Conservation (phyloP, 139 green algal genomes). For the Chlorella sorokiniana region DNA sequence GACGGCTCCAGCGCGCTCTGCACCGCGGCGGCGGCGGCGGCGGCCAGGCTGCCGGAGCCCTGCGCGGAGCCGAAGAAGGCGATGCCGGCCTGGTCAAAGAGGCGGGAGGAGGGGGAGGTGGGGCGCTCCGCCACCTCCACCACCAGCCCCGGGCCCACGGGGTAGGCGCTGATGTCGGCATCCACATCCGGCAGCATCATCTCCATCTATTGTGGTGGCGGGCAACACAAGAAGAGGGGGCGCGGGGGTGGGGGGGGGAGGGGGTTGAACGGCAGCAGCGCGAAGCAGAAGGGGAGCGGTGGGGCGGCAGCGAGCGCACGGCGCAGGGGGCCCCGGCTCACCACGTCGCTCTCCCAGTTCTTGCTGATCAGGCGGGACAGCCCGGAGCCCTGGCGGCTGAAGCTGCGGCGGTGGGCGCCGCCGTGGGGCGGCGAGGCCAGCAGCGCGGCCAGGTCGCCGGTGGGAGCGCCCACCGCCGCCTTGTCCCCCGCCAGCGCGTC, state of each 20-base stretch:
- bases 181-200: conserved; percentile 25
- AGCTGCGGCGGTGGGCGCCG: conserved; percentile 20
- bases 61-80: conserved; percentile 11
- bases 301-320: neutral
- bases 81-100: conserved; percentile 20
- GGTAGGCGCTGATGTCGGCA: conserved; percentile 22
- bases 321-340: neutral
- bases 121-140: conserved; percentile 22
- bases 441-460: conserved; percentile 7
- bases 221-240: neutral
- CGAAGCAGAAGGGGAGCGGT: neutral
- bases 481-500: neutral
- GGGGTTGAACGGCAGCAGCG: neutral
- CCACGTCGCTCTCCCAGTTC: conserved; percentile 23
- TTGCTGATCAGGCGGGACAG: conserved; percentile 30
- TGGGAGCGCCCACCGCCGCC: neutral
- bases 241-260: neutral
- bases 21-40: neutral
- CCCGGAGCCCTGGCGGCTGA: conserved; percentile 29
- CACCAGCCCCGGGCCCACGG: conserved; percentile 7
- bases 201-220: conserved; percentile 4
- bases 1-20: conserved; percentile 24
- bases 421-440: conserved; percentile 8
- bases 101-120: conserved; percentile 3
- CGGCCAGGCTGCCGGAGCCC: too few species aligned